Evolutionary conservation across 805 yeast species (phyloP).

Genomic region (Schwanniomyces polymorphus): DNA sequence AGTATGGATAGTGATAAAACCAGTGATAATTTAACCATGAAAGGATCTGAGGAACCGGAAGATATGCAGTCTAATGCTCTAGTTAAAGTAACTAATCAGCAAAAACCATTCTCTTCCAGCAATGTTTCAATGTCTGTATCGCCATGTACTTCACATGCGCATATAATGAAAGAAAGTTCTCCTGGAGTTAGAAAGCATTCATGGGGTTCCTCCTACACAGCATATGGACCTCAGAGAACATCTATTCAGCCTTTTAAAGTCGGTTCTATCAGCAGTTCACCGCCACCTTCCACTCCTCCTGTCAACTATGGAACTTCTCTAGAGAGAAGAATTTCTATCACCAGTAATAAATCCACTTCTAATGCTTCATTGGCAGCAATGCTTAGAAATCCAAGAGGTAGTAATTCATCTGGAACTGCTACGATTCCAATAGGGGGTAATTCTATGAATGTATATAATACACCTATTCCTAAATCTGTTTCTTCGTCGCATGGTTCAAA

Average conservation of each 20-base stretch:
- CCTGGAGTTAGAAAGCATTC: slow-evolving; percentile 5
- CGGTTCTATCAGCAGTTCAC: slow-evolving; percentile 53
- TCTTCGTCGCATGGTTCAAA: slow-evolving; percentile 42
- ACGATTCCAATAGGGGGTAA: slow-evolving; percentile 21
- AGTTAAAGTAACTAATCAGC: not conserved
- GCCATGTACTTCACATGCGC: slow-evolving; percentile 20
- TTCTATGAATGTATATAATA: slow-evolving; percentile 6
- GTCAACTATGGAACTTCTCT: slow-evolving; percentile 21
- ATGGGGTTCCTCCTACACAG: not conserved
- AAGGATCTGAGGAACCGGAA: not conserved
- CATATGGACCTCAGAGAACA: slow-evolving; percentile 19
- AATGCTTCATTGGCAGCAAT: slow-evolving; percentile 55
- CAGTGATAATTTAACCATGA: slow-evolving; percentile 1
- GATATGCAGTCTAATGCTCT: not conserved
- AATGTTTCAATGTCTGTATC: slow-evolving; percentile 22
- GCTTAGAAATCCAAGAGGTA: slow-evolving; percentile 49
- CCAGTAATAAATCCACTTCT: slow-evolving; percentile 49
- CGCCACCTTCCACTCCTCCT: slow-evolving; percentile 35
- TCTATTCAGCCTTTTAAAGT: slow-evolving; percentile 61
- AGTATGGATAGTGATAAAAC: slow-evolving; percentile 38
- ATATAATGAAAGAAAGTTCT: slow-evolving; percentile 10
- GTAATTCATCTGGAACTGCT: slow-evolving; percentile 39
- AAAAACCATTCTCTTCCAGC: slow-evolving; percentile 11
- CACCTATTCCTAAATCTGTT: slow-evolving; percentile 34
- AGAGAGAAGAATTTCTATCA: slow-evolving; percentile 41